Conservation (phyloP, 192 early-diverging fungal genomes). For the Mortierella alpina region DNA sequence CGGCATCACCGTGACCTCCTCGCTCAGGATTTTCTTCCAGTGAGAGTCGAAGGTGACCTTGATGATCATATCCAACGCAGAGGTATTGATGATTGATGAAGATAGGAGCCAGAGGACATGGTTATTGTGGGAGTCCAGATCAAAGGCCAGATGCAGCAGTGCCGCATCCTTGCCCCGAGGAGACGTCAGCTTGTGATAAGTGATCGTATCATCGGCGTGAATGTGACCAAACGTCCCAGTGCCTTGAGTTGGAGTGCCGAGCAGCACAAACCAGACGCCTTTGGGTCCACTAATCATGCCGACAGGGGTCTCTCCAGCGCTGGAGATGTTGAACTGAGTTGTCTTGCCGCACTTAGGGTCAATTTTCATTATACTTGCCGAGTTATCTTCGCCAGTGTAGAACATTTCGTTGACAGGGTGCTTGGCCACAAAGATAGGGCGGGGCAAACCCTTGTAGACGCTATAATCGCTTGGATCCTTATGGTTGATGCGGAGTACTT, state of each 20-base stretch:
- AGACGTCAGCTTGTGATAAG: conserved; percentile 5
- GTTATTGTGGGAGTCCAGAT: not conserved
- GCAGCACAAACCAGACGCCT: conserved; percentile 33
- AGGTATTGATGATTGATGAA: conserved; percentile 33
- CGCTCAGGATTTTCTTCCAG: conserved; percentile 12
- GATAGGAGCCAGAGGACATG: conserved; percentile 31
- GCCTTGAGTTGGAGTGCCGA: conserved; percentile 12
- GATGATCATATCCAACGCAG: conserved; percentile 36
- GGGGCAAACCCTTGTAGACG: not conserved
- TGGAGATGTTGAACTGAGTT: not conserved
- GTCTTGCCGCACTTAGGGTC: not conserved
- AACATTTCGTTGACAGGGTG: conserved; percentile 27
- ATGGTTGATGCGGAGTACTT: conserved; percentile 29
- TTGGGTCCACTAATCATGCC: conserved; percentile 29
- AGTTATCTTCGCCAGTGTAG: conserved; percentile 23
- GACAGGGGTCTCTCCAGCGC: conserved; percentile 16
- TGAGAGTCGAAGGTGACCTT: conserved; percentile 14
- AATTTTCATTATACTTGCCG: conserved; percentile 23
- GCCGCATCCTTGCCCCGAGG: conserved; percentile 4
- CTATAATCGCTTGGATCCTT: conserved; percentile 9
- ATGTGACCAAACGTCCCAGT: conserved; percentile 36
- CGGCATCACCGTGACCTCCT: conserved; percentile 21
- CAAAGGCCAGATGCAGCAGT: conserved; percentile 34
- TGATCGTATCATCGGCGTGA: conserved; percentile 1
- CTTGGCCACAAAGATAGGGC: conserved; percentile 28